These are phyloP conservation scores for Poteriospumella lacustris DNA, from an alignment of 108 stramenopile genomes.

Conservation along the genomic window DNA sequence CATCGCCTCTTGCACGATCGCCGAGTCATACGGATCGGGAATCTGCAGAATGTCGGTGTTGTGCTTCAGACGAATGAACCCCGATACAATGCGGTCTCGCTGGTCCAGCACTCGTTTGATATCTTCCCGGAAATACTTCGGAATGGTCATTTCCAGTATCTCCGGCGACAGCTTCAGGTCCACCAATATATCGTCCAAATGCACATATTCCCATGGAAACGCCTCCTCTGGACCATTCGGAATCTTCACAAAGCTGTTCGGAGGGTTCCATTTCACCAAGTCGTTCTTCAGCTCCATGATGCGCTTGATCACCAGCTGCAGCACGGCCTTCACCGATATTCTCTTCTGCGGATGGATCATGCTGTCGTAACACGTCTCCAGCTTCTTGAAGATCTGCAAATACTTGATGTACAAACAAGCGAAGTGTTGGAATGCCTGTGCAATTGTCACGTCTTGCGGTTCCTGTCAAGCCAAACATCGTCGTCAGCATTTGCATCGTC, in stretches of 20 bases:
- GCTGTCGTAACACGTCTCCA: conserved; percentile 66
- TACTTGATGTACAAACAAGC: conserved; percentile 69
- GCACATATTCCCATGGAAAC: conserved; percentile 76
- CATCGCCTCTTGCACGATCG: conserved; percentile 28
- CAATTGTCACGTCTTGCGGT: conserved; percentile 46
- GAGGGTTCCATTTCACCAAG: conserved; percentile 77
- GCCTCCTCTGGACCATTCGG: conserved; percentile 36
- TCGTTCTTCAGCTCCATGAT: conserved; percentile 66
- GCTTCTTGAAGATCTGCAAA: conserved; percentile 57
- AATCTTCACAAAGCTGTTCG: conserved; percentile 53
- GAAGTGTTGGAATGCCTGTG: conserved; percentile 66
- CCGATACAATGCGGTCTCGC: conserved; percentile 56
- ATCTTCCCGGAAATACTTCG: conserved; percentile 63
- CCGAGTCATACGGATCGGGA: conserved; percentile 42
- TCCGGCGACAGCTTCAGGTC: conserved; percentile 69
- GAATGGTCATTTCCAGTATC: conserved; percentile 66
- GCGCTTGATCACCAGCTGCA: conserved; percentile 67
- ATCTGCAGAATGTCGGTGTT: conserved; percentile 50
- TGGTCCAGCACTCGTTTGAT: neutral
- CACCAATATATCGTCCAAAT: conserved; percentile 59
- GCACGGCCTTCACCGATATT: conserved; percentile 61
- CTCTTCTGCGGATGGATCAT: conserved; percentile 78
- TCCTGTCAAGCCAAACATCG: conserved; percentile 5
- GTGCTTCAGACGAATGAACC: conserved; percentile 51
- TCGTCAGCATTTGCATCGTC: neutral